Percentiles rank a stretch among this genome's conserved stretches.
These are phyloP conservation scores for Linderina pennispora DNA, from an alignment of 192 early-diverging fungal genomes.

Conservation along the genomic window DNA sequence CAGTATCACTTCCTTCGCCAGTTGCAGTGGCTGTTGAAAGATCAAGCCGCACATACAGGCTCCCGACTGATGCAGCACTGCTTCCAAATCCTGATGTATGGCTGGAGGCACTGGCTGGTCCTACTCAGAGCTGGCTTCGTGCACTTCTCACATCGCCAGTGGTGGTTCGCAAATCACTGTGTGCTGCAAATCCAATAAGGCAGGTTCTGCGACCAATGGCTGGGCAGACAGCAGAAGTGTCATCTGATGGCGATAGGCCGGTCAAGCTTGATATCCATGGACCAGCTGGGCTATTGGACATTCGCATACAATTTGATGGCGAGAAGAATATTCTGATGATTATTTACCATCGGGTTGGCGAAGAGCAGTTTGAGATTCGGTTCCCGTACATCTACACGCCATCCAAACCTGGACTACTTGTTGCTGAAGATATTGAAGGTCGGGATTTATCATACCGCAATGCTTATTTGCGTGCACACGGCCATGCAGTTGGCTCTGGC, in stretches of 20 bases:
- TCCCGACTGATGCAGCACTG: not conserved
- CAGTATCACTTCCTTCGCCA: not conserved
- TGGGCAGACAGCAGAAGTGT: constrained; percentile 42
- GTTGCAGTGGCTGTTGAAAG: not conserved
- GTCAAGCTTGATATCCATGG: not conserved
- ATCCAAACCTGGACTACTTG: too few species aligned
- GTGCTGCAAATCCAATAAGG: constrained; percentile 52
- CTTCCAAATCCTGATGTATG: constrained; percentile 42
- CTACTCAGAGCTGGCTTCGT: constrained; percentile 70
- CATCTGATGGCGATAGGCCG: not conserved
- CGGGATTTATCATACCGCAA: too few species aligned
- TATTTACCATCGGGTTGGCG: too few species aligned
- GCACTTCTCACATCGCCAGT: constrained; percentile 66
- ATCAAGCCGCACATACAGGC: constrained; percentile 3
- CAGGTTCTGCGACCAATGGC: constrained; percentile 55
- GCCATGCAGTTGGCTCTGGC: too few species aligned
- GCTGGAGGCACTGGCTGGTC: constrained; percentile 66
- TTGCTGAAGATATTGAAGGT: too few species aligned
- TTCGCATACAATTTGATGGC: too few species aligned
- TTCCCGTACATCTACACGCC: too few species aligned
- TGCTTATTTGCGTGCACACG: too few species aligned
- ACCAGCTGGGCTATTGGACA: too few species aligned
- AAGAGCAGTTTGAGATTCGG: too few species aligned
- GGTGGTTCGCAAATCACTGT: constrained; percentile 60
- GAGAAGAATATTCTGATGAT: too few species aligned